Evolutionary conservation across 805 yeast genomes (phyloP), one percentile per base, ranked within the genome.

Genomic region (Hermanozyma aechmeae): DNA sequence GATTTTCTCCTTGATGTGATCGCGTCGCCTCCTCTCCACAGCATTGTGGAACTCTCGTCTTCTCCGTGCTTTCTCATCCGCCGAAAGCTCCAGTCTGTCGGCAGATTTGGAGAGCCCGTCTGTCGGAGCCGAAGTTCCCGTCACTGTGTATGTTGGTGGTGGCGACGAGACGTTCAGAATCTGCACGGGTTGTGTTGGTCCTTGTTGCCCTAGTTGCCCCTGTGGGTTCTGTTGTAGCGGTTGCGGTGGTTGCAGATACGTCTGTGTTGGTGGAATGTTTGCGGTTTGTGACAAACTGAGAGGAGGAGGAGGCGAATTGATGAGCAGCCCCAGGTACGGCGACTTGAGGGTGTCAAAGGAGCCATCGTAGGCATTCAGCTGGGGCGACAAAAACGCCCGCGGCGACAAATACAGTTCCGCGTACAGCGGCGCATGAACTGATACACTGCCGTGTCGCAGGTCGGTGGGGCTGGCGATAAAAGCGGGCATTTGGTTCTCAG

Each of bases 41-140:
- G 95, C 95, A 49, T 87, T 87, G 53, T 87, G 97, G 37, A 85
- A 78, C 48, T 86, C 95, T 35, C 95, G 61, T 38, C 95, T 68
- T 38, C 95, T 68, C 36, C 75, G 71, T 30, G 81, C 51, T 46
- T 80, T 81, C 34, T 79, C 85, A 30, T 80, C 93, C 45, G 3
- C 62, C 48, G 6, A 58, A 46, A 22, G 24, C n/a, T 10, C n/a
- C 6, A 22, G 24, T 6, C n/a, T 7, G 4, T 43, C 32, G 0
- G 38, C 18, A 3, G 43, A 47, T n/a, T 25, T 45, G 6, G 17
- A 33, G 6, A 25, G n/a, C 16, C 28, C 25, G 9, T 34, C 35
- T 22, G 20, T 22, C 15, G 15, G 22, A n/a, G 24, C 28, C 23
- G 13, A 15, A 13, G 16, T 27, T 13, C 23, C 29, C 23, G 17